phyloP scores from a whole-genome alignment of 371 early-diverging fungal genomes.

The Rhizopus arrhizus region DNA sequence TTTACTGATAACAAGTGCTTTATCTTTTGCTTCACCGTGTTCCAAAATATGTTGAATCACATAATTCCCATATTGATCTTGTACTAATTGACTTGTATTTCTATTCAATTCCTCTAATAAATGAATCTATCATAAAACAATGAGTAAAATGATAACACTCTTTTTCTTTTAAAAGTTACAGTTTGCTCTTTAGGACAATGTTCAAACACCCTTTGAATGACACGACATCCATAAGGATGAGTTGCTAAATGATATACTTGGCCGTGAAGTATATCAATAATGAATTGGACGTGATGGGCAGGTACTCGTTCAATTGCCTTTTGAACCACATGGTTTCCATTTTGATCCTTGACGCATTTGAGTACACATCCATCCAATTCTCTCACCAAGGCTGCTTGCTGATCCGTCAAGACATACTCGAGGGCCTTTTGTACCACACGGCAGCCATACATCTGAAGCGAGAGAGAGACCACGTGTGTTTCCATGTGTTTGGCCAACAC shows the following conservation, averaged over 20 bases:
- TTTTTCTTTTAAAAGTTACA: slow-evolving; percentile 36
- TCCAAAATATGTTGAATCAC: slow-evolving; percentile 99
- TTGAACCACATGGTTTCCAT: slow-evolving; percentile 99
- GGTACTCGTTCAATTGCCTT: slow-evolving; percentile 99
- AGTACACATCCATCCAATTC: slow-evolving; percentile 91
- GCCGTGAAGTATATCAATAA: slow-evolving; percentile 96
- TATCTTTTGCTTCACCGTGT: slow-evolving; percentile 84
- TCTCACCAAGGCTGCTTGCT: slow-evolving; percentile 56
- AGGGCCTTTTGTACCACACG: slow-evolving; percentile 81
- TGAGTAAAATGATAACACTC: neutral
- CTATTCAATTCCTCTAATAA: slow-evolving; percentile 90
- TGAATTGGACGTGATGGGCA: slow-evolving; percentile 90
- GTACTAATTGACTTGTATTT: slow-evolving; percentile 90
- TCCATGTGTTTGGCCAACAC: slow-evolving; percentile 91
- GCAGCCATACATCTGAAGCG: slow-evolving; percentile 99
- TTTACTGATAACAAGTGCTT: slow-evolving; percentile 81
- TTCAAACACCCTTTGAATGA: slow-evolving; percentile 99
- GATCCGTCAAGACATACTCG: slow-evolving; percentile 65
- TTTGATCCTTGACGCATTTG: slow-evolving; percentile 99
- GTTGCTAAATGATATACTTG: slow-evolving; percentile 96
- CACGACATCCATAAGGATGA: slow-evolving; percentile 99
- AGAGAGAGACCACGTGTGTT: slow-evolving; percentile 88
- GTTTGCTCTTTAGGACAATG: slow-evolving; percentile 91
- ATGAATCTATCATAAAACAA: slow-evolving; percentile 33
- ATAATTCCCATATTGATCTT: slow-evolving; percentile 97